Base-by-base conservation (phyloP, 2,329 filamentous ascomycete species). In the Zalaria sp. region DNA sequence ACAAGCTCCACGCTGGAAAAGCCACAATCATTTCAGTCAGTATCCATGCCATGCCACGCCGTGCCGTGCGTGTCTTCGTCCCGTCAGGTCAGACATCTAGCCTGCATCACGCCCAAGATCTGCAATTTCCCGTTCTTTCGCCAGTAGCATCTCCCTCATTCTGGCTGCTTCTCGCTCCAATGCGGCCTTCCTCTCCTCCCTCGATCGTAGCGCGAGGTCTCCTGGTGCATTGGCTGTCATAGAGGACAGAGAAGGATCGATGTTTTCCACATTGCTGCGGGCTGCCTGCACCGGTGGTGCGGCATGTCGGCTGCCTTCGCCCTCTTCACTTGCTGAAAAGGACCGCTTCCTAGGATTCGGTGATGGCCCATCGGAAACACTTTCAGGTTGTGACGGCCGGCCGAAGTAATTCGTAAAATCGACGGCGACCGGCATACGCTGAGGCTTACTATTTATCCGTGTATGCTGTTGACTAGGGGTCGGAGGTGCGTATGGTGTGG, bases 71-170 rank as follows among this genome's bases (percentile, higher is more conserved):
- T 18, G 18, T 18, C 18, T 18, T 18, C 18, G 18, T 18, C 18
- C 18, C 18, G 18, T 18, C 18, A 18, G 18, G 18, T 18, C 18
- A 18, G 18, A 18, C 2, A 18, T 18, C 18, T 18, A 18, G 18
- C 18, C 18, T 18, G 18, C 18, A 18, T 34, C 31, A 32, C 36
- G 27, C 27, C 25, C 36, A 18, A 44, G 28, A 6, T 37, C 66
- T 38, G 79, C 78, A 43, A 88, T 63, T 53, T 88, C 83, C 37
- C 77, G 69, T 60, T 88, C 83, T 54, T 87, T 88, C 8, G 75
- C 79, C 6, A 77, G 71, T 27, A 88, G 66, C 58, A 81, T 67
- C 57, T 80, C 75, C 32, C 82, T 72, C 77, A 91, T 91, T 40
- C 70, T 69, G 53, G 88, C 82, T 0, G 83, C 78, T 57, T 93